phyloP scores from a whole-genome alignment of 495 filamentous ascomycete genomes.

The Acidiella bohemica region DNA sequence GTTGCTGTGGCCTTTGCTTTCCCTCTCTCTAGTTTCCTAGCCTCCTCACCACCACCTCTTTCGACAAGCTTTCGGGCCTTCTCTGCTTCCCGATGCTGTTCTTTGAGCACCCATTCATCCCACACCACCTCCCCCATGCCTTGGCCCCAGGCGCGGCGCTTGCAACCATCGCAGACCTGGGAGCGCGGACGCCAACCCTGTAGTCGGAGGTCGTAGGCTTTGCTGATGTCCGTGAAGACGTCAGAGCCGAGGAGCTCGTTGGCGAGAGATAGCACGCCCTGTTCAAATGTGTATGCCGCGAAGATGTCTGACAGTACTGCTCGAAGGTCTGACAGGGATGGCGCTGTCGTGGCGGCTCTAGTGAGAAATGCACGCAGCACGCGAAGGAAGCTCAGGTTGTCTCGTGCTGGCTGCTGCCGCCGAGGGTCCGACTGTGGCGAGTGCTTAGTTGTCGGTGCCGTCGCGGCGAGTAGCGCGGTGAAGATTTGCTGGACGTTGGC shows the following conservation, averaged over 20 bases:
- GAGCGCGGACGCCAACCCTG: slow-evolving; percentile 78
- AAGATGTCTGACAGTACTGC: slow-evolving; percentile 78
- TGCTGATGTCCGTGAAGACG: slow-evolving; percentile 70
- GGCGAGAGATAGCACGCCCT: slow-evolving; percentile 69
- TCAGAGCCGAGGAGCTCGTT: slow-evolving; percentile 80
- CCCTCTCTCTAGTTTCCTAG: slow-evolving; percentile 14
- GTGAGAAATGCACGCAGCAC: slow-evolving; percentile 85
- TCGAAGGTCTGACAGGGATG: slow-evolving; percentile 75
- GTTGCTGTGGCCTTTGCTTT: slow-evolving; percentile 20
- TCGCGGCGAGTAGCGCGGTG: slow-evolving; percentile 58
- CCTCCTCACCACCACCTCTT: slow-evolving; percentile 16
- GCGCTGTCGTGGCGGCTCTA: slow-evolving; percentile 64
- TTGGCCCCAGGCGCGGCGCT: slow-evolving; percentile 74
- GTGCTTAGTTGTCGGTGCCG: slow-evolving; percentile 41
- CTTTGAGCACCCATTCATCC: slow-evolving; percentile 61
- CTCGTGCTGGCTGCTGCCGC: slow-evolving; percentile 24
- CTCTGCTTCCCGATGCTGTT: slow-evolving; percentile 31
- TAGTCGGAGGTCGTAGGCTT: slow-evolving; percentile 61
- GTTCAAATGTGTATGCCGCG: slow-evolving; percentile 87
- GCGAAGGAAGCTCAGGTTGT: slow-evolving; percentile 61
- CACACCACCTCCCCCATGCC: slow-evolving; percentile 67
- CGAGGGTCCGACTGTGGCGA: slow-evolving; percentile 14
- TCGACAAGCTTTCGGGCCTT: slow-evolving; percentile 18
- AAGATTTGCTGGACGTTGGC: slow-evolving; percentile 79
- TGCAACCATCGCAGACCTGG: slow-evolving; percentile 77